Evolutionary conservation across 768 basidiomycete species (phyloP).

Genomic region (Trametes villosa): DNA sequence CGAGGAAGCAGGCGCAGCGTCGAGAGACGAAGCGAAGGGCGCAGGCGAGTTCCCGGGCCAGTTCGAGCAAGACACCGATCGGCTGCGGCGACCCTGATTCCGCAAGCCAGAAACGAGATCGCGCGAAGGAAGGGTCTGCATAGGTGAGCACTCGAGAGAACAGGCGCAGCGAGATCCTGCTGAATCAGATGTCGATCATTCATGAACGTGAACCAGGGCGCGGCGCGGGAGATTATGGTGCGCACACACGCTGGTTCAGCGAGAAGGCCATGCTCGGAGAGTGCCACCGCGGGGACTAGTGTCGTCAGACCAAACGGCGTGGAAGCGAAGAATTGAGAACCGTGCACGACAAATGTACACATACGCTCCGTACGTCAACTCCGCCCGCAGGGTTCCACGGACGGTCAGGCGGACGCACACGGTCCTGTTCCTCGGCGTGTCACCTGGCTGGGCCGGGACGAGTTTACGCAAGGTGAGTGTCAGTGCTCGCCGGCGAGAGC

Average conservation of each 20-base stretch:
- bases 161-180: constrained; percentile 4
- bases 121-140: not conserved
- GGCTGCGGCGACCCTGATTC: constrained; percentile 1
- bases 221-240: constrained; percentile 1
- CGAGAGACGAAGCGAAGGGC: not conserved
- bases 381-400: constrained; percentile 13
- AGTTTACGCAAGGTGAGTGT: constrained; percentile 1
- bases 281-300: not conserved
- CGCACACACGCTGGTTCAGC: constrained; percentile 1
- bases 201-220: constrained; percentile 9
- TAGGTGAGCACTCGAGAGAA: not conserved
- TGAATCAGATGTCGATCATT: constrained; percentile 20
- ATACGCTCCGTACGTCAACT: constrained; percentile 20
- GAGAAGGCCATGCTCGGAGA: constrained; percentile 1
- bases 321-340: constrained; percentile 10
- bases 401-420: constrained; percentile 17
- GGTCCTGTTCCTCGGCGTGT: not conserved
- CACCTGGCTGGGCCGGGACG: constrained; percentile 3
- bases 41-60: not conserved
- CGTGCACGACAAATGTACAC: constrained; percentile 15
- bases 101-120: constrained; percentile 5
- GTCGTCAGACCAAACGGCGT: constrained; percentile 2
- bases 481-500: not conserved
- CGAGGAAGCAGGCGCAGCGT: not conserved
- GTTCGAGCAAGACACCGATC: constrained; percentile 11